Evolutionary conservation across 306 rosid genomes (phyloP).

Genomic region (Ammopiptanthus mongolicus): DNA sequence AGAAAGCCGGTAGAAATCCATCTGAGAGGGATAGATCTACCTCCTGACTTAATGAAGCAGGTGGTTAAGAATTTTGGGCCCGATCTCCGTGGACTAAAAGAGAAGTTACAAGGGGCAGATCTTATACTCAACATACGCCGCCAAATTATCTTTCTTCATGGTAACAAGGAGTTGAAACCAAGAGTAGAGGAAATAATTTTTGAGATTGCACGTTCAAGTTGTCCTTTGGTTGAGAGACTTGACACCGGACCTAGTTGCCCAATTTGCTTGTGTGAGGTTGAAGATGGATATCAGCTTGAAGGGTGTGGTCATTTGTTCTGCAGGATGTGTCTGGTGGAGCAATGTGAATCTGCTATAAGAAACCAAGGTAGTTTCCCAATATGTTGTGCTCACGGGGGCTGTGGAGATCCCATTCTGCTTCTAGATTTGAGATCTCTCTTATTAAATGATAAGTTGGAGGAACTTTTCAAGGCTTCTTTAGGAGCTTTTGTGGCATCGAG

Average conservation of each 20-base stretch:
- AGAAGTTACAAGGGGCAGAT: conserved; percentile 63
- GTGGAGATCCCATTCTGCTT: conserved; percentile 50
- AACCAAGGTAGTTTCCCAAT: conserved; percentile 77
- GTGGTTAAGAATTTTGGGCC: conserved; percentile 77
- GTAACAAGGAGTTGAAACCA: conserved; percentile 63
- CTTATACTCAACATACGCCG: conserved; percentile 48
- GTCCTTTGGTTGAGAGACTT: conserved; percentile 31
- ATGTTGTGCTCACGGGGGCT: conserved; percentile 50
- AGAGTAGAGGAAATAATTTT: conserved; percentile 53
- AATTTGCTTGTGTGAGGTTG: conserved; percentile 87
- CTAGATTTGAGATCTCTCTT: conserved; percentile 57
- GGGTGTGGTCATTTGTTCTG: conserved; percentile 73
- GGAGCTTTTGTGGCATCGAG: conserved; percentile 65
- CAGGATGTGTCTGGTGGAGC: conserved; percentile 68
- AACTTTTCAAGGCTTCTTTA: conserved; percentile 82
- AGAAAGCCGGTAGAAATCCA: conserved; percentile 64
- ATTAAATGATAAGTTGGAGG: conserved; percentile 65
- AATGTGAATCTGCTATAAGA: conserved; percentile 71
- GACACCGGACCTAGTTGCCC: conserved; percentile 53
- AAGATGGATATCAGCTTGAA: conserved; percentile 70
- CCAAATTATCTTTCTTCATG: conserved; percentile 51
- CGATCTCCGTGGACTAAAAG: conserved; percentile 73
- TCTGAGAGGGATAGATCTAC: conserved; percentile 61
- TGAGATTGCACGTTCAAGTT: conserved; percentile 40
- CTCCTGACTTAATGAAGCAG: conserved; percentile 79